Conservation (phyloP, 2,329 filamentous ascomycete genomes). For the Coniochaeta hoffmannii region DNA sequence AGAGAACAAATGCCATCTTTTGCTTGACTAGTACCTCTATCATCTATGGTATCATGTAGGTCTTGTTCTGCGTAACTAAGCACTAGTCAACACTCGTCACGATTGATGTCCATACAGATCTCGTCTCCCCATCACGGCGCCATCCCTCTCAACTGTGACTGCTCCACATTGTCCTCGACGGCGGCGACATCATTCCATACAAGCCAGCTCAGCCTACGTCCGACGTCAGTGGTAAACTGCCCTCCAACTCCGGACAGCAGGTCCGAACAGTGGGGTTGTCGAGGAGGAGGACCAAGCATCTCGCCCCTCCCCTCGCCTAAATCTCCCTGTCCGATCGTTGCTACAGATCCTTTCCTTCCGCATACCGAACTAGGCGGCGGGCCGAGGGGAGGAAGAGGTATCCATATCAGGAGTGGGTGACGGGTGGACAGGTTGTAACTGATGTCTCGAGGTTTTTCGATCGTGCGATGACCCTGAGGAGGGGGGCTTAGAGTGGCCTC, state of each 20-base stretch:
- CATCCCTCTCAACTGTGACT: too few relatives aligned
- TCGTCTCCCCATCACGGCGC: too few relatives aligned
- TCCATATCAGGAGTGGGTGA: not conserved
- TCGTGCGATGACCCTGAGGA: not conserved
- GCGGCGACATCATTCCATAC: not conserved
- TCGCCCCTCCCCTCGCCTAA: not conserved
- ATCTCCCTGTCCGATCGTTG: not conserved
- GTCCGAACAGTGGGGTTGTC: too few relatives aligned
- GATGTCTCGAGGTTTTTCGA: not conserved
- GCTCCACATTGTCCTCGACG: not conserved
- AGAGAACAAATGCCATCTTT: too few relatives aligned
- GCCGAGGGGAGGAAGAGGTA: not conserved
- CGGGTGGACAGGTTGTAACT: not conserved
- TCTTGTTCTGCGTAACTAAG: too few relatives aligned
- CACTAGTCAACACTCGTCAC: too few relatives aligned
- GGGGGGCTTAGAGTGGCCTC: not conserved
- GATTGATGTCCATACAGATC: too few relatives aligned
- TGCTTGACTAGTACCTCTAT: too few relatives aligned
- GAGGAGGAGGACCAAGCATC: not conserved
- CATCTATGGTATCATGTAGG: too few relatives aligned
- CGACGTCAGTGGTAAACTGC: not conserved
- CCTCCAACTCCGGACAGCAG: not conserved
- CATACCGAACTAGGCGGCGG: not conserved
- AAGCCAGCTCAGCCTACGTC: not conserved
- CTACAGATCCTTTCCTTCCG: not conserved